These are phyloP conservation scores for Sinapis alba DNA, from an alignment of 441 rosid species.

Conservation along the genomic window DNA sequence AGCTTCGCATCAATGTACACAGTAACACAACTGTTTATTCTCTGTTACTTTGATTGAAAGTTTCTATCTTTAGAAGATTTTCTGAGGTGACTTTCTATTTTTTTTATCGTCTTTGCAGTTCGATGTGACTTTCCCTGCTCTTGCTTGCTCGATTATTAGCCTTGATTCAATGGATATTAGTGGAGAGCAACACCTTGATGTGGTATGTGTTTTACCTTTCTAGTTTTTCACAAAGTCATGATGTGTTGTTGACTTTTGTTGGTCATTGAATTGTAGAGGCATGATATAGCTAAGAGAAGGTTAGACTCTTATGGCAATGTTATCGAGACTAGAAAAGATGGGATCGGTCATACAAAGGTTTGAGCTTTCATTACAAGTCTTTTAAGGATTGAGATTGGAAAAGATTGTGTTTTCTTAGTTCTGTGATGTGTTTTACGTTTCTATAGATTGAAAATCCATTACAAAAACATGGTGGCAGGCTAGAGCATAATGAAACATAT, in stretches of 20 bases:
- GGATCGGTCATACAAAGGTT: conserved; percentile 61
- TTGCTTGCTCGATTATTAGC: conserved; percentile 86
- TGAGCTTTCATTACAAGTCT: background rate
- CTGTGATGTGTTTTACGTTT: background rate
- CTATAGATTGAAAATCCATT: conserved; percentile 76
- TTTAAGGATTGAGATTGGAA: background rate
- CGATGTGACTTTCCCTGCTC: conserved; percentile 83
- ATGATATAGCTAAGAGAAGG: conserved; percentile 56
- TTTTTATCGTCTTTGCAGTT: conserved; percentile 51
- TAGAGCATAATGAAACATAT: conserved; percentile 86
- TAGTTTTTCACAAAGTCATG: background rate
- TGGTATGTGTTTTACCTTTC: conserved; percentile 48
- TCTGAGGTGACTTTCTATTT: background rate
- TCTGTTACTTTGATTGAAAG: background rate
- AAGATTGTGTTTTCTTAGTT: background rate
- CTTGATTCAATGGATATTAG: conserved; percentile 92
- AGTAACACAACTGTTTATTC: background rate
- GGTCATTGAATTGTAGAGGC: conserved; percentile 38
- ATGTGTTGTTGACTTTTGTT: background rate
- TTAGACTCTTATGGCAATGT: conserved; percentile 49
- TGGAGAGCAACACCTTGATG: conserved; percentile 87
- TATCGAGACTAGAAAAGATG: conserved; percentile 44
- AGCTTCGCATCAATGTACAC: conserved; percentile 70
- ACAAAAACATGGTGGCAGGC: conserved; percentile 94
- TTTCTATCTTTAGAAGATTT: background rate